Base-by-base conservation (phyloP, 495 filamentous ascomycete genomes). In the Platismatia glauca region DNA sequence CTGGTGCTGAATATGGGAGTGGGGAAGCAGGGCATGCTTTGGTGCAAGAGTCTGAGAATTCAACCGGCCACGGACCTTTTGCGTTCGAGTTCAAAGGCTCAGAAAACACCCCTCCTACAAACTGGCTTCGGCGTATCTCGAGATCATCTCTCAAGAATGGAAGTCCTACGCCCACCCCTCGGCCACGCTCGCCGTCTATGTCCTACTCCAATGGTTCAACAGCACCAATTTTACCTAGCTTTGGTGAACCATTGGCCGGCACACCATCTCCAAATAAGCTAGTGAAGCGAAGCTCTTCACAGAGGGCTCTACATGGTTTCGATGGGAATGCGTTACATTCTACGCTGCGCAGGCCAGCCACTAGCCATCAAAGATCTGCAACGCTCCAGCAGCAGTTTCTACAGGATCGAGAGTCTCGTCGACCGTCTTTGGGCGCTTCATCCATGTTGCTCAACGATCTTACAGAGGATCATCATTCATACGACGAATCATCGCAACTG, bases 331-430 rank as follows among this genome's bases (percentile, higher is more conserved):
- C 71, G 13, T 60, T 69, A 15, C 64, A 71, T 53, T 82, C 83
- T 6, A 81, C 80, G 7, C 76, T 91, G 56, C 82, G 88, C 60
- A 79, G 90, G 69, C 91, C 91, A 27, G 91, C 88, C 22, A 95
- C 91, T 22, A 95, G 90, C 72, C 87, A 95, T 74, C 91, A 95
- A 72, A 80, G 90, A 62, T 87, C 89, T 4, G 87, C 86, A 22
- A 88, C 86, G 2, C 74, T 89, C 44, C 82, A 64, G 59, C 68
- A 44, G 67, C 72, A 22, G 53, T 60, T 58, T 34, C 58, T 55
- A n/a, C 60, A 63, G 37, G 64, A 61, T 20, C 61, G 60, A 41
- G 63, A 64, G 18, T 33, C 58, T 18, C 29, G 18, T 29, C 38
- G 44, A 58, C 60, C 56, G 16, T 58, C 53, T 24, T 48, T 58